A percentile compares a stretch with the other conserved stretches of the same genome.
phyloP scores from a whole-genome alignment of 345 rosid species.

The Erucastrum elatum region DNA sequence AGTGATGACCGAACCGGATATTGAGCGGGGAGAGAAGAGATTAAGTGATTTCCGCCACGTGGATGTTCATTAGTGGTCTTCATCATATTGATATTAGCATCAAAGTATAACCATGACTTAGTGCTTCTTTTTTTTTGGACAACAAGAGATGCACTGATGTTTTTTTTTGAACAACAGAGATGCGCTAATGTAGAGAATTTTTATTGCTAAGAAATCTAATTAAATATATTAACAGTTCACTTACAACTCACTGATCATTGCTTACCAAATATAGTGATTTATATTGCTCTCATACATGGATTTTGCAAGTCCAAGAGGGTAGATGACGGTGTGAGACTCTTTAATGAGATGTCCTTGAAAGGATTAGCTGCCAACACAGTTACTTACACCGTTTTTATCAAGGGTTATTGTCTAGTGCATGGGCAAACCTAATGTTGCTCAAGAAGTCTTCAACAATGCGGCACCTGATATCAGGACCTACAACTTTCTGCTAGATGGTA shows the following conservation, averaged over 20 bases:
- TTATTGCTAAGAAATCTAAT: too few species aligned
- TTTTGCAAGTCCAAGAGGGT: constrained; percentile 33
- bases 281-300: constrained; percentile 38
- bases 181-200: too few species aligned
- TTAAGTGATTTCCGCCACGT: not conserved
- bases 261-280: constrained; percentile 29
- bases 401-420: constrained; percentile 20
- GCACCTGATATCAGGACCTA: constrained; percentile 30
- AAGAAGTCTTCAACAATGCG: constrained; percentile 29
- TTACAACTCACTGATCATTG: constrained; percentile 40
- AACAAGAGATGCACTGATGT: too few species aligned
- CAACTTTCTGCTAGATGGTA: constrained; percentile 31
- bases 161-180: too few species aligned
- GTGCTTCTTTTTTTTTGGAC: too few species aligned
- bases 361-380: constrained; percentile 27
- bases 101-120: not conserved
- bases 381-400: constrained; percentile 33
- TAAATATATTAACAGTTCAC: constrained; percentile 24
- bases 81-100: not conserved
- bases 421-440: constrained; percentile 24
- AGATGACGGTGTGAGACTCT: constrained; percentile 19
- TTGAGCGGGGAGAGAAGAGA: constrained; percentile 43
- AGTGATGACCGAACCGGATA: constrained; percentile 40
- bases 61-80: not conserved
- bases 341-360: constrained; percentile 10